Evolutionary conservation across 371 early-diverging fungal genomes (phyloP), one percentile per base, ranked within the genome.

Genomic region (Apophysomyces ossiformis): DNA sequence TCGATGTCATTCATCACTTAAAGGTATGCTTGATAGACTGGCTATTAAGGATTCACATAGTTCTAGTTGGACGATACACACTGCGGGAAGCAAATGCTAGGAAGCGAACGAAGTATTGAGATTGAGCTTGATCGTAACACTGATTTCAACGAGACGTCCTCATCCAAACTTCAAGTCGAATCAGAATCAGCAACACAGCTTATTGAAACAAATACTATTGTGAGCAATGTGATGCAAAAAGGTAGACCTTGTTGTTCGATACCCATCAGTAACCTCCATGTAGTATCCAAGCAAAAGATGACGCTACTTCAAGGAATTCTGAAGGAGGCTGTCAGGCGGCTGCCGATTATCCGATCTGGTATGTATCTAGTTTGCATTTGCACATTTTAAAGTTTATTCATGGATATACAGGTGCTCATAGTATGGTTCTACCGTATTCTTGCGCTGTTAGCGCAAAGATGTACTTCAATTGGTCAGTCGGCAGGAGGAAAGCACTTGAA

Each of bases 71-170:
- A 96, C 71, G 74, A 89, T 56, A 71, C 77, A 1, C 84, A 86
- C 66, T 86, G 85, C 18, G 96, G 95, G 44, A 72, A 77, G 15
- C 90, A 92, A 65, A 81, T 90, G 12, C 75, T 89, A 9, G 95
- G 94, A 2, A 70, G 84, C 3, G 96, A 96, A 67, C 77, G 85
- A 37, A 81, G 81, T 35, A 85, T 92, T 38, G 97, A 95, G 66
- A 72, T 96, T 50, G 93, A 94, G 68, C 72, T 96, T 36, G 95
- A 95, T 72, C 81, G 93, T 37, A 87, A 91, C 64, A 95, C 95
- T 1, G 83, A 84, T 43, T 93, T 94, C 58, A 72, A 75, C 35
- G 81, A 83, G 58, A 26, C 50, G 21, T 57, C 66, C 2, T 57
- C 47, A 11, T 38, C 59, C 21, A 37, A 18, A 70, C 16, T 45